Percentiles rank a stretch among this genome's conserved stretches.
phyloP scores from a whole-genome alignment of 2,329 filamentous ascomycete genomes.

The Epichloe coenophiala region DNA sequence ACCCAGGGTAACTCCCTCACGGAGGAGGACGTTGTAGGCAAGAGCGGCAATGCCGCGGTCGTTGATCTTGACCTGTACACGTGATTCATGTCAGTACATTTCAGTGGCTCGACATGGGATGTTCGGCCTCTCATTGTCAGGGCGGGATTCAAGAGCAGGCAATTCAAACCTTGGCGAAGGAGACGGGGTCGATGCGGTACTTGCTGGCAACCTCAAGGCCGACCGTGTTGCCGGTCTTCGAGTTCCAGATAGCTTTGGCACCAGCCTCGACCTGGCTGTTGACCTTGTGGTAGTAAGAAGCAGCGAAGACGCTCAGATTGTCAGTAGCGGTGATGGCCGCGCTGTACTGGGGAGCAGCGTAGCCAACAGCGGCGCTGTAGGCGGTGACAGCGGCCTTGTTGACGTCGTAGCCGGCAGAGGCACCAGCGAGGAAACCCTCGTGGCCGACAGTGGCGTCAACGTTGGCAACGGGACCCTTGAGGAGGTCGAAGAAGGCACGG shows the following conservation, averaged over 20 bases:
- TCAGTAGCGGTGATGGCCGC: slow-evolving; percentile 88
- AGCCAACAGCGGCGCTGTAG: slow-evolving; percentile 92
- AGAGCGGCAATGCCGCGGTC: slow-evolving; percentile 97
- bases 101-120: neutral
- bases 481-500: slow-evolving; percentile 93
- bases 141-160: neutral
- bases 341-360: slow-evolving; percentile 77
- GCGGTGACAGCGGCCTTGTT: slow-evolving; percentile 93
- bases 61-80: slow-evolving; percentile 89
- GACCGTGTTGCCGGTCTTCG: slow-evolving; percentile 82
- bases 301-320: slow-evolving; percentile 92
- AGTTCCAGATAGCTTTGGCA: slow-evolving; percentile 98
- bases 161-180: slow-evolving; percentile 80
- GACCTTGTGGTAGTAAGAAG: slow-evolving; percentile 99
- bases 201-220: slow-evolving; percentile 97
- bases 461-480: slow-evolving; percentile 86
- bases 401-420: slow-evolving; percentile 93
- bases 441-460: slow-evolving; percentile 93
- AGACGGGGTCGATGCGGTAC: slow-evolving; percentile 96
- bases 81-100: neutral
- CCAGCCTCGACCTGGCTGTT: slow-evolving; percentile 95
- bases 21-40: slow-evolving; percentile 98
- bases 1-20: slow-evolving; percentile 89
- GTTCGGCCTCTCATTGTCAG: neutral
- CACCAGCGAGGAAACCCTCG: slow-evolving; percentile 97